phyloP scores from a whole-genome alignment of 2,329 filamentous ascomycete species.

The Grosmannia huntii region DNA sequence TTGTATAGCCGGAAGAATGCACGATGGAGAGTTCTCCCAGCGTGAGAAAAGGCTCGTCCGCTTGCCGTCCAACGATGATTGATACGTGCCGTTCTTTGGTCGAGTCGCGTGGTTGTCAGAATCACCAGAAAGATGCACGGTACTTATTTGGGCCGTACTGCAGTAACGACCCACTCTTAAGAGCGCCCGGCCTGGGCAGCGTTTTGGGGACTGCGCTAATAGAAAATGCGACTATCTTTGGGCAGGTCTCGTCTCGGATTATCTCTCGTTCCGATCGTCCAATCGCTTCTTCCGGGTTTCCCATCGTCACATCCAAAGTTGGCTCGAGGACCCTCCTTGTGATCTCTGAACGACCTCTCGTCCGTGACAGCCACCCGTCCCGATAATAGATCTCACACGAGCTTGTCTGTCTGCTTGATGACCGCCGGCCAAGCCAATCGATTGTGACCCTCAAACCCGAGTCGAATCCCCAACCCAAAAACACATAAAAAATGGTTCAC shows the following conservation, averaged over 20 bases:
- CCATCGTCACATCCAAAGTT: conserved; percentile 9
- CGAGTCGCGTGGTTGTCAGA: neutral
- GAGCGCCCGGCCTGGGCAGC: too few relatives aligned
- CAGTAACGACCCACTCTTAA: neutral
- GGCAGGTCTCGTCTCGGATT: neutral
- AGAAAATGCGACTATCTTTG: neutral
- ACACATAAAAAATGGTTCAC: conserved; percentile 37
- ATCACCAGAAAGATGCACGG: neutral
- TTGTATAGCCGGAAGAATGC: neutral
- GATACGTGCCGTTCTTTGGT: neutral
- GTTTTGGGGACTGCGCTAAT: neutral
- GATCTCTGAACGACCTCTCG: neutral
- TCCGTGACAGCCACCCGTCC: neutral
- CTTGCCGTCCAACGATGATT: neutral
- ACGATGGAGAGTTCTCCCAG: neutral
- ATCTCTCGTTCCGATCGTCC: conserved; percentile 6
- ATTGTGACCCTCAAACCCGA: neutral
- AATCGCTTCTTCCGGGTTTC: conserved; percentile 10
- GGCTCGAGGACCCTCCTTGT: neutral
- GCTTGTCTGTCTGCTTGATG: neutral
- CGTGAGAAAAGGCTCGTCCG: neutral
- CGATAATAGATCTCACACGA: neutral
- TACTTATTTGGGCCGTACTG: neutral
- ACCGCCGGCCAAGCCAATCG: neutral
- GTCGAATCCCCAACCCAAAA: neutral